Evolutionary conservation across 306 rosid genomes (phyloP), one percentile per base, ranked within the genome.

Genomic region (Vachellia pachyceras): DNA sequence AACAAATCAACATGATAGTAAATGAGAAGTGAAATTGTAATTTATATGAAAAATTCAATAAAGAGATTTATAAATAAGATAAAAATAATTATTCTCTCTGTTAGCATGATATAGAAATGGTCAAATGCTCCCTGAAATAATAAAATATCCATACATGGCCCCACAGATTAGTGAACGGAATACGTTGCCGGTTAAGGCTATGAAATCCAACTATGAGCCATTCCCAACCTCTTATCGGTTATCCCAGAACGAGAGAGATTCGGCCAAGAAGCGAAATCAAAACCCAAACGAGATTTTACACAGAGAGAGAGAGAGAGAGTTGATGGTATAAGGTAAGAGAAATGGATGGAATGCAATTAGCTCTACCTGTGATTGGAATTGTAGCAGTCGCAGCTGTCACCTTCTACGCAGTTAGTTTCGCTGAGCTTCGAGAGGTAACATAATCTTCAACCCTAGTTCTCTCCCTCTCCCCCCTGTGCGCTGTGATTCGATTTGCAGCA

Each of bases 381-480:
- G 87, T 89, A 25, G 97, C 88, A 0, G 97, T 91, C 39, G 95
- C 97, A 20, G 95, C 94, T 35, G 85, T 81, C 10, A 90, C 97
- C 75, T 92, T 90, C 83, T 90, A 90, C 65, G 97, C 83, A 3
- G 95, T 92, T 0, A 92, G 97, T 88, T 92, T 92, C 66, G 1
- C 84, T 11, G 97, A 90, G 84, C 18, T 90, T 7, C 87, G 90
- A 82, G 93, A 92, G 94, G 95, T 90, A 82, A 29, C 14, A 25
- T n/a, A 20, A 20, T 29, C 33, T 29, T 35, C 2, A 58, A 58
- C 35, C 65, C 36, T 54, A 54, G 18, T 18, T 52, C 23, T 45
- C 10, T 15, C 35, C 10, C 40, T 14, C 33, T 4, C 7, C 61
- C 41, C 9, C 0, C 0, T 3, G 15, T 47, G 54, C 17, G 8